These are phyloP conservation scores for Mucor velutinosus DNA, from an alignment of 371 early-diverging fungal genomes.

Conservation along the genomic window DNA sequence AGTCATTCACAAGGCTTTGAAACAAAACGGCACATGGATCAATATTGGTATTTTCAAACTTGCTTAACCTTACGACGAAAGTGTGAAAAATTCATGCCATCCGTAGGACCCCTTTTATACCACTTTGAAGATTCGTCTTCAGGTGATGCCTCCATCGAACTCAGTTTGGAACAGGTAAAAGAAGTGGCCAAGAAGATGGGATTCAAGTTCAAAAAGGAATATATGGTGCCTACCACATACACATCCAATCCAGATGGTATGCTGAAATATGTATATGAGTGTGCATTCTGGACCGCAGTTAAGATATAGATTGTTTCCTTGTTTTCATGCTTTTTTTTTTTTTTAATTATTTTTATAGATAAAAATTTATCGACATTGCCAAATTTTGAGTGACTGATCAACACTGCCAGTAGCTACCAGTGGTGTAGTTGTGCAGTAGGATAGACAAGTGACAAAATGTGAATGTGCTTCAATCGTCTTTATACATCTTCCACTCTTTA, in stretches of 20 bases:
- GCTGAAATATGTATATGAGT: slow-evolving; percentile 82
- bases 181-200: slow-evolving; percentile 66
- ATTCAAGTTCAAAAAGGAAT: slow-evolving; percentile 71
- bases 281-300: slow-evolving; percentile 62
- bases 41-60: slow-evolving; percentile 69
- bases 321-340: background rate
- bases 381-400: slow-evolving; percentile 76
- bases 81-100: background rate
- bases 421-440: slow-evolving; percentile 59
- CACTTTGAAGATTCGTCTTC: slow-evolving; percentile 85
- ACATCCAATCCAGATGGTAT: slow-evolving; percentile 73
- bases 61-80: background rate
- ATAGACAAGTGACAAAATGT: slow-evolving; percentile 91
- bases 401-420: slow-evolving; percentile 85
- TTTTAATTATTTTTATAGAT: background rate
- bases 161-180: slow-evolving; percentile 84
- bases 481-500: slow-evolving; percentile 78
- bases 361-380: slow-evolving; percentile 58
- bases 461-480: slow-evolving; percentile 84
- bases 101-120: slow-evolving; percentile 85
- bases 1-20: slow-evolving; percentile 74
- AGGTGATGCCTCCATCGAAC: slow-evolving; percentile 81
- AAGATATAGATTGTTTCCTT: slow-evolving; percentile 26
- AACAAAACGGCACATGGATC: slow-evolving; percentile 92
- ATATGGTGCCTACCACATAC: slow-evolving; percentile 26